These are phyloP conservation scores for Litchi chinensis DNA, from an alignment of 345 rosid genomes.

Conservation along the genomic window DNA sequence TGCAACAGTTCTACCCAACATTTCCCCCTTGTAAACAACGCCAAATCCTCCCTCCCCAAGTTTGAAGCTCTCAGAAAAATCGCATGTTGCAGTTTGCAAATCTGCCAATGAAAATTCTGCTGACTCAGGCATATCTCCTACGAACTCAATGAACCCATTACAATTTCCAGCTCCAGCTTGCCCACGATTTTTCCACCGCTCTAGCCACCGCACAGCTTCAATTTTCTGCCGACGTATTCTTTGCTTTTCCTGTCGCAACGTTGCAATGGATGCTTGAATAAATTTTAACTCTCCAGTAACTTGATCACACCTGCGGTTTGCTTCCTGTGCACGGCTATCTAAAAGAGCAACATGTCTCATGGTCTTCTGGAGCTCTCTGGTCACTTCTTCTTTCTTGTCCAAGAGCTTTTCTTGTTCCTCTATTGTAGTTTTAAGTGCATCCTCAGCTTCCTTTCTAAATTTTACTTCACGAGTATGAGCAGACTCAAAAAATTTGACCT, in stretches of 20 bases:
- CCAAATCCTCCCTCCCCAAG: conserved; percentile 67
- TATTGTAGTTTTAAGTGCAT: conserved; percentile 33
- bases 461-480: conserved; percentile 46
- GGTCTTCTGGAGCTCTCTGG: conserved; percentile 51
- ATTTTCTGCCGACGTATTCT: conserved; percentile 55
- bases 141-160: conserved; percentile 44
- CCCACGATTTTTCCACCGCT: conserved; percentile 61
- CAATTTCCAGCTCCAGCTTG: conserved; percentile 48
- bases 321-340: conserved; percentile 54
- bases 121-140: conserved; percentile 55
- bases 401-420: conserved; percentile 47
- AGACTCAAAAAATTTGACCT: conserved; percentile 53
- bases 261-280: conserved; percentile 53
- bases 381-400: conserved; percentile 48
- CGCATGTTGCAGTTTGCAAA: conserved; percentile 62
- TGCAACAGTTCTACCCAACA: conserved; percentile 82
- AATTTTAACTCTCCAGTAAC: conserved; percentile 50
- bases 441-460: conserved; percentile 53
- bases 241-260: conserved; percentile 62
- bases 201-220: conserved; percentile 73
- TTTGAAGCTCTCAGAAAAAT: conserved; percentile 79
- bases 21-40: conserved; percentile 77
- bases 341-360: conserved; percentile 58
- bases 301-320: conserved; percentile 50
- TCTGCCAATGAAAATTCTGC: conserved; percentile 64